Evolutionary conservation across 2,329 filamentous ascomycete species (phyloP), one percentile per base, ranked within the genome.

Genomic region (Phaeosphaeria sp.): DNA sequence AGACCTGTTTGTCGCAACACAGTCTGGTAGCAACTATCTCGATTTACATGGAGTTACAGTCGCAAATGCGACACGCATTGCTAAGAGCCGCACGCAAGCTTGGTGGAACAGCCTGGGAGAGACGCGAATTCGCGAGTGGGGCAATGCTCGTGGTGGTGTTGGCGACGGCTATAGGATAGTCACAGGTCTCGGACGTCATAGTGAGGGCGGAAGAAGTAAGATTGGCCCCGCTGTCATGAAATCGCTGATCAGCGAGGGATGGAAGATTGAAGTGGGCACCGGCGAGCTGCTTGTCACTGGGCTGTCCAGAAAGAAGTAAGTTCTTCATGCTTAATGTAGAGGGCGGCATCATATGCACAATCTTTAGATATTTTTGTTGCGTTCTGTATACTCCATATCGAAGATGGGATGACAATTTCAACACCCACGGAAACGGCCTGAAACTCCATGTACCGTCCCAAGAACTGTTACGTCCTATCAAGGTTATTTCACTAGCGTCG

Each of bases 1-100:
- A 1, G 90, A 95, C 67, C 77, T 84, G 0, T 82, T 89, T 3
- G 93, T 94, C 1, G 83, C 88, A 11, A 72, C 79, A 10, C 89
- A 93, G 71, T 93, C 91, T 50, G 92, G 90, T 50, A 83, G 82
- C 0, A 81, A 77, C 1, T 80, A 83, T 20, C 81, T 96, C 7
- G 94, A 98, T 75, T 80, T 98, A 23, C 94, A 98, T 74, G 92
- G 92, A 6, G 87, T 97, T 5, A 88, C 84, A 46, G 93, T 97
- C 1, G 82, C 87, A 49, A 91, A 96, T 73, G 94, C 90, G 1
- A 87, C 93, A 27, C 83, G 91, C 2, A 97, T 97, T 63, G 88
- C 91, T 1, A 84, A 85, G 27, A 83, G 88, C 47, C 84, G 83
- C 39, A 89, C 90, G 0, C 82, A 85, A 63, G 74, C 73, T 10